These are phyloP conservation scores for Hysterangium stoloniferum DNA, from an alignment of 768 basidiomycete genomes.

Conservation along the genomic window DNA sequence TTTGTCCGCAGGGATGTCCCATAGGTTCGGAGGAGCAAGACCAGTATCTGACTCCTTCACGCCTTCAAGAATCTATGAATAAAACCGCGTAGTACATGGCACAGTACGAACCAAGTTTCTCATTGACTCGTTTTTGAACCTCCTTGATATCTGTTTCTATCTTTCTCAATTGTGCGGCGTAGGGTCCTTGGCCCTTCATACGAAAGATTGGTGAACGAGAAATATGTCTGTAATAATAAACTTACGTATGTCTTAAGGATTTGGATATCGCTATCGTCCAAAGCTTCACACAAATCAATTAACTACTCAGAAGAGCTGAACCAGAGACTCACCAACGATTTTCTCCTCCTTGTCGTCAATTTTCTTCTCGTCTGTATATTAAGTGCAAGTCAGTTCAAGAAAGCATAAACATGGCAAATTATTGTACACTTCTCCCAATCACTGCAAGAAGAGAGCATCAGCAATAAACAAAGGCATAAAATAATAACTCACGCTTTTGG, in stretches of 20 bases:
- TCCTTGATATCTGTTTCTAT: conserved; percentile 91
- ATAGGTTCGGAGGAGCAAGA: conserved; percentile 90
- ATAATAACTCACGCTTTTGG: conserved; percentile 75
- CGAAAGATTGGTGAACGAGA: not conserved
- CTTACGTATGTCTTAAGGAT: conserved; percentile 96
- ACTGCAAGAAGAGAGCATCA: conserved; percentile 34
- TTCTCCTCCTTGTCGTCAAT: conserved; percentile 89
- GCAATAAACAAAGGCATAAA: not conserved
- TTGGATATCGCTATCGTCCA: conserved; percentile 98
- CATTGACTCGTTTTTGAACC: conserved; percentile 94
- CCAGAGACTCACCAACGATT: conserved; percentile 61
- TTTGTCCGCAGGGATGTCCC: conserved; percentile 93
- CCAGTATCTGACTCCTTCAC: conserved; percentile 99
- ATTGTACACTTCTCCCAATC: conserved; percentile 97
- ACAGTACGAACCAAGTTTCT: conserved; percentile 73
- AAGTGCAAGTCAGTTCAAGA: conserved; percentile 13
- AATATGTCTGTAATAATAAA: conserved; percentile 1
- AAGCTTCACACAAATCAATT: conserved; percentile 39
- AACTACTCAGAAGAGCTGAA: not conserved
- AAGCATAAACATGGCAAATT: not conserved
- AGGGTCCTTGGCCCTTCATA: conserved; percentile 92
- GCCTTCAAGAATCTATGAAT: conserved; percentile 34
- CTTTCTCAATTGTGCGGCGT: conserved; percentile 80
- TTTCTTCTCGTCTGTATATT: conserved; percentile 80
- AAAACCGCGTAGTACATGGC: not conserved